A percentile compares a stretch with the other conserved stretches of the same genome.
These are phyloP conservation scores for Cladophialophora carrionii DNA, from an alignment of 2,329 filamentous ascomycete species.

Conservation along the genomic window DNA sequence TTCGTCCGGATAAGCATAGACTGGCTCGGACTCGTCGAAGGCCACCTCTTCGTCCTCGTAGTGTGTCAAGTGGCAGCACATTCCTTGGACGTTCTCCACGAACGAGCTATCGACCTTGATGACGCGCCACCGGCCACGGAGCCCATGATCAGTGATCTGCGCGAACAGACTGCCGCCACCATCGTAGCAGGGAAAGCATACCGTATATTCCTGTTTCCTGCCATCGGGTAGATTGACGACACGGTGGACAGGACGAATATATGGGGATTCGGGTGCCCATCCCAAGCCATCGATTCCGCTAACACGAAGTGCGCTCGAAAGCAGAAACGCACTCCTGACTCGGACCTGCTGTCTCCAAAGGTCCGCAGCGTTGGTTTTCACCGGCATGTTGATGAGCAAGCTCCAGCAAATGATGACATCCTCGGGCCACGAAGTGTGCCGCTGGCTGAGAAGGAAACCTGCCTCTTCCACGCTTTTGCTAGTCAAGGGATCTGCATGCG, in stretches of 20 bases:
- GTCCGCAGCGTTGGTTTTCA: constrained; percentile 1
- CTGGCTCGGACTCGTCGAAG: background rate
- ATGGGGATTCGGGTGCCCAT: constrained; percentile 8
- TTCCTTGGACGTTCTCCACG: background rate
- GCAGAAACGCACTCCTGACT: constrained; percentile 7
- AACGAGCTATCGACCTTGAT: constrained; percentile 3
- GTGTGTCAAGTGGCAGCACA: constrained; percentile 13
- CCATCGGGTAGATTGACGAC: background rate
- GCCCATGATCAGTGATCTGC: background rate
- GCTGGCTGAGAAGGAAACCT: constrained; percentile 13
- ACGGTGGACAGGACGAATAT: constrained; percentile 2
- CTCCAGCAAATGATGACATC: constrained; percentile 13
- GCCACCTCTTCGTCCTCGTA: constrained; percentile 2
- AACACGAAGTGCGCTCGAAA: constrained; percentile 10
- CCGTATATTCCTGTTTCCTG: constrained; percentile 7
- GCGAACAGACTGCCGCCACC: constrained; percentile 2
- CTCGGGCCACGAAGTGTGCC: constrained; percentile 13
- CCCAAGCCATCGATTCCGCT: background rate
- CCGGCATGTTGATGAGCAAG: constrained; percentile 6
- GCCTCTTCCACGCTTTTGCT: constrained; percentile 13
- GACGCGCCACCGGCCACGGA: constrained; percentile 5
- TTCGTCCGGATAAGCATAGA: constrained; percentile 15
- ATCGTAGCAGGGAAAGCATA: constrained; percentile 7
- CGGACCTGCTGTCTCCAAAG: background rate
- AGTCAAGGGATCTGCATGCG: constrained; percentile 8